Evolutionary conservation across 305 asterid species (phyloP), one percentile per base, ranked within the genome.

Genomic region (Plantago lanceolata): DNA sequence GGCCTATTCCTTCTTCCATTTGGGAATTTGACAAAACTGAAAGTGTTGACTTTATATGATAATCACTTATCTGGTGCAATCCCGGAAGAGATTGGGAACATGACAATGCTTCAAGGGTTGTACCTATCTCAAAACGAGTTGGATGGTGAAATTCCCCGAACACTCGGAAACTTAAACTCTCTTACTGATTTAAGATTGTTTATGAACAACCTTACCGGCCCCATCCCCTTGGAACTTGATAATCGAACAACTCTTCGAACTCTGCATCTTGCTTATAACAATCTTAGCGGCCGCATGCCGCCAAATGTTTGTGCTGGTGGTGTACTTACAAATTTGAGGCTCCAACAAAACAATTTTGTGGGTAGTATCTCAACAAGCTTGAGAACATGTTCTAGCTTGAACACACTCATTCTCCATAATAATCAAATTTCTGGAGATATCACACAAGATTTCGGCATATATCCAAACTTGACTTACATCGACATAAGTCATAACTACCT

Each of bases 371-470:
- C 71, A 0, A 62, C 8, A 59, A 68, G 73, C 61, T 20, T 78
- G 59, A 68, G 58, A 69, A 78, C 65, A 17, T 78, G 82, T 53
- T 43, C 77, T 19, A 65, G 60, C 49, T 37, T 78, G 24, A 19
- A 49, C 6, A 51, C 63, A 44, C 50, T 70, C 19, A 56, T 65
- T 35, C 70, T 70, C 5, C 69, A 61, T 8, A n/a, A 14, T 7
- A 75, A 75, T 71, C 53, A 51, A 28, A 50, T 75, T 1, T 35
- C 75, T 0, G 76, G 73, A 26, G 67, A 75, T 51, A 52, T 71
- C 13, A 65, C 70, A 24, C 64, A 54, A 20, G 71, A 59, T 37
- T 56, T 65, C 5, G 83, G 75, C 8, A 37, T 58, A 6, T 66
- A 65, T 28, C 71, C 78, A n/a, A 59, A 58, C 20, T 43, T 72